phyloP scores from a whole-genome alignment of 164 flowering plant species.

The Dillenia suffruticosa region DNA sequence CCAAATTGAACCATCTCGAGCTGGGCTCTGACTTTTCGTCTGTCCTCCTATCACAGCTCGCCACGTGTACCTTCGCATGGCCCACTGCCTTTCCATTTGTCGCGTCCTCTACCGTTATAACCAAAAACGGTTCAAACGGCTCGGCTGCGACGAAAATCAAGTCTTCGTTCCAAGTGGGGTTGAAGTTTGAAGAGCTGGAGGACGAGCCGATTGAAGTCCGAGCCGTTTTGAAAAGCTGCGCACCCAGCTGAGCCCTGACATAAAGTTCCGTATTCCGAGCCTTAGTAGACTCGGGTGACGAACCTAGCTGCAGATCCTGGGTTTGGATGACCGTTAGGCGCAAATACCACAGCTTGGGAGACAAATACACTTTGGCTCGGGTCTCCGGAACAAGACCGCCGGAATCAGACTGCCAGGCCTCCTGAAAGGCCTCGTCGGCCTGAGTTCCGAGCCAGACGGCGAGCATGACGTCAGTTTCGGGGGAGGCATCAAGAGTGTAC shows the following conservation, averaged over 20 bases:
- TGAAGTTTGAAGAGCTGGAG: constrained; percentile 23
- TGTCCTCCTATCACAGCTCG: constrained; percentile 52
- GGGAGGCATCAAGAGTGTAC: constrained; percentile 69
- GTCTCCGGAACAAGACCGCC: constrained; percentile 80
- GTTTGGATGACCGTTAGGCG: constrained; percentile 93
- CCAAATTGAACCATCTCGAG: constrained; percentile 80
- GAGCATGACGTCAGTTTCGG: constrained; percentile 78
- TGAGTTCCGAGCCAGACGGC: constrained; percentile 97
- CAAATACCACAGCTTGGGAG: constrained; percentile 97
- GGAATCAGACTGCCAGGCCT: constrained; percentile 98
- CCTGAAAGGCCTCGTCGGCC: constrained; percentile 92
- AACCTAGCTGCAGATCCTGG: constrained; percentile 78
- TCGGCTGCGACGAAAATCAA: constrained; percentile 86
- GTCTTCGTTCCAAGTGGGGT: constrained; percentile 92
- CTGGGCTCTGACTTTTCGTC: constrained; percentile 51
- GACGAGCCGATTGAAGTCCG: constrained; percentile 30
- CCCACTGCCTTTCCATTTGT: constrained; percentile 49
- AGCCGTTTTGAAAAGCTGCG: constrained; percentile 74
- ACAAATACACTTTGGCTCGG: constrained; percentile 88
- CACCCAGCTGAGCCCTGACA: constrained; percentile 84
- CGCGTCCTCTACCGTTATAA: constrained; percentile 66
- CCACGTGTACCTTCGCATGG: constrained; percentile 52
- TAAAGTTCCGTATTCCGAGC: constrained; percentile 47
- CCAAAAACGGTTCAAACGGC: constrained; percentile 87
- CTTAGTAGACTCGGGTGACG: constrained; percentile 41